Conservation (phyloP, 1,284 basidiomycete genomes). For the Trichosporon asahii region DNA sequence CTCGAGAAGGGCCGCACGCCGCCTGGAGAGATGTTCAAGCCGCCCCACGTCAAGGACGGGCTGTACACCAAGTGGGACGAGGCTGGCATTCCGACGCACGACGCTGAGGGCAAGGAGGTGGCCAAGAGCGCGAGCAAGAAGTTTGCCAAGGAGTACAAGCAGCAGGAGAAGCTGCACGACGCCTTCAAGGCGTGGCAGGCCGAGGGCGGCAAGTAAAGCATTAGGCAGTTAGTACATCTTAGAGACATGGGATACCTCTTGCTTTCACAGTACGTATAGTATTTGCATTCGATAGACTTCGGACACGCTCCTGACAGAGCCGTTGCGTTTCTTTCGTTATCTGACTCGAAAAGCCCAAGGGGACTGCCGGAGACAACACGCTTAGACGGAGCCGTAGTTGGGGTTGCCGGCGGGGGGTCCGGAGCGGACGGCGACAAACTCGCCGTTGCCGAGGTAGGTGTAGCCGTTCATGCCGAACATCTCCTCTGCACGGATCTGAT, state of each 20-base stretch:
- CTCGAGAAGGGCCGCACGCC: conserved; percentile 77
- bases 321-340: neutral
- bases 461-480: conserved; percentile 66
- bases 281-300: neutral
- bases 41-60: conserved; percentile 68
- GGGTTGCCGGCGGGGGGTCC: conserved; percentile 1
- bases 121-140: conserved; percentile 81
- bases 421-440: conserved; percentile 32
- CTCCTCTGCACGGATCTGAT: conserved; percentile 67
- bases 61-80: conserved; percentile 78
- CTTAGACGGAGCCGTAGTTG: conserved; percentile 8
- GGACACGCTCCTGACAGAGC: neutral
- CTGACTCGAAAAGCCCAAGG: neutral
- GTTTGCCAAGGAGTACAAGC: conserved; percentile 69
- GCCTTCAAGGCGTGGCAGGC: conserved; percentile 56
- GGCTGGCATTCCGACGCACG: conserved; percentile 76
- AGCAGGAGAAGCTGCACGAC: conserved; percentile 74
- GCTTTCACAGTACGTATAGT: neutral
- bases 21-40: conserved; percentile 77
- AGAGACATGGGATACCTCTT: conserved; percentile 3
- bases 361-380: neutral
- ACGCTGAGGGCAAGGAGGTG: conserved; percentile 77
- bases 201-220: conserved; percentile 20
- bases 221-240: conserved; percentile 3
- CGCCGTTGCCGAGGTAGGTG: conserved; percentile 50